phyloP scores from a whole-genome alignment of 2,329 filamentous ascomycete genomes.

The Colletotrichum costaricense region DNA sequence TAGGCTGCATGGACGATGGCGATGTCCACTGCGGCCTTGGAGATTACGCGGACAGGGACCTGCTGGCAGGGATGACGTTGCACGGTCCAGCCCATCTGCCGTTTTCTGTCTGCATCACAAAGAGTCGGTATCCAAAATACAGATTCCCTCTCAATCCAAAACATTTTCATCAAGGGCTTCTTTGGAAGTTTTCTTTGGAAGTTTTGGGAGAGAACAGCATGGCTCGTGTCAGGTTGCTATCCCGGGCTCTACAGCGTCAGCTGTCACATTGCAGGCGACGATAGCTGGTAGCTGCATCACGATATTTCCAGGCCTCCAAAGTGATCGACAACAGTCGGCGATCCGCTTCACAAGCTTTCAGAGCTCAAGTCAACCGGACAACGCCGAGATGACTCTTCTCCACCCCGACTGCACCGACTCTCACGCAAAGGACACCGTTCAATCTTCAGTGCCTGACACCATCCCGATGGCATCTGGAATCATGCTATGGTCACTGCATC shows the following conservation, averaged over 20 bases:
- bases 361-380: conserved; percentile 8
- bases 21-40: conserved; percentile 27
- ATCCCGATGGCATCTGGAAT: not conserved
- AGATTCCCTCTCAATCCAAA: not conserved
- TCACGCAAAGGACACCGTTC: not conserved
- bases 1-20: not conserved
- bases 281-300: not conserved
- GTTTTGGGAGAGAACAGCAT: not conserved
- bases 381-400: conserved; percentile 4
- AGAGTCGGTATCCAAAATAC: not conserved
- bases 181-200: not conserved
- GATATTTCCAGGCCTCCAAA: not conserved
- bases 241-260: not conserved
- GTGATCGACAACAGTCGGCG: not conserved
- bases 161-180: no score
- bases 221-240: not conserved
- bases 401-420: conserved; percentile 3
- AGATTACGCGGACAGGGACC: conserved; percentile 34
- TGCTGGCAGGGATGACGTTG: conserved; percentile 31
- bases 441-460: not conserved
- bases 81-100: not conserved
- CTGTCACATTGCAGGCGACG: not conserved
- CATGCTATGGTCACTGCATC: not conserved
- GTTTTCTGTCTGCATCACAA: not conserved
- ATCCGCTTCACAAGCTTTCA: conserved; percentile 1